These are phyloP conservation scores for Fusarium duplospermum DNA, from an alignment of 2,329 filamentous ascomycete genomes.

Conservation along the genomic window DNA sequence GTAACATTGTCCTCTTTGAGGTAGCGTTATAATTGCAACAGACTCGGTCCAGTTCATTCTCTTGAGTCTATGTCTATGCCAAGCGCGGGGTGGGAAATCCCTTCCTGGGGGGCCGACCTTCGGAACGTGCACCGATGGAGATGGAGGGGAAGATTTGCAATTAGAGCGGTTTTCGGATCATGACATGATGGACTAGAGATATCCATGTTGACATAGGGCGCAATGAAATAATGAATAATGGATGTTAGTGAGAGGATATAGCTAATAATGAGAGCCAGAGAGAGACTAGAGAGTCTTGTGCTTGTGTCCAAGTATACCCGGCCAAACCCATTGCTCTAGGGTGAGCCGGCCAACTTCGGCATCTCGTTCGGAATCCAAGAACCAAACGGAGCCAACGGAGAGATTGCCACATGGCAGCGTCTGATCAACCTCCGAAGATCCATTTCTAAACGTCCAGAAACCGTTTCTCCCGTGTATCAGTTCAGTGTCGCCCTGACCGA, in stretches of 20 bases:
- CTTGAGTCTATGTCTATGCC: constrained; percentile 1
- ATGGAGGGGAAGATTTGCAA: constrained; percentile 1
- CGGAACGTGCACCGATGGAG: constrained; percentile 14
- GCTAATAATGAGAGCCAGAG: neutral
- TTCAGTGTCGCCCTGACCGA: neutral
- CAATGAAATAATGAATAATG: neutral
- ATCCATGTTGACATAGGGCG: neutral
- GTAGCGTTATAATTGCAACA: neutral
- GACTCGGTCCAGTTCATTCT: neutral
- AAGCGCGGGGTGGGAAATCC: constrained; percentile 28
- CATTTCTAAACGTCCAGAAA: neutral
- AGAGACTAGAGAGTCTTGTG: neutral
- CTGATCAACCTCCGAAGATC: constrained; percentile 19
- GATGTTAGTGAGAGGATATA: neutral
- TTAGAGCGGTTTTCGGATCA: neutral
- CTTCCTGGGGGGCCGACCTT: constrained; percentile 18
- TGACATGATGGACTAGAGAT: neutral
- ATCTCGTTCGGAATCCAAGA: neutral
- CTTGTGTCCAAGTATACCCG: neutral
- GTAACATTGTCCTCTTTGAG: neutral
- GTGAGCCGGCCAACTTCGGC: constrained; percentile 22
- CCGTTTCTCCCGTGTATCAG: neutral
- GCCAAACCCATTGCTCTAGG: constrained; percentile 7
- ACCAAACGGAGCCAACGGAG: constrained; percentile 2
- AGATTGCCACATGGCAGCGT: constrained; percentile 40